Evolutionary conservation across 805 yeast genomes (phyloP).

Genomic region (Schwanniomyces occidentalis): DNA sequence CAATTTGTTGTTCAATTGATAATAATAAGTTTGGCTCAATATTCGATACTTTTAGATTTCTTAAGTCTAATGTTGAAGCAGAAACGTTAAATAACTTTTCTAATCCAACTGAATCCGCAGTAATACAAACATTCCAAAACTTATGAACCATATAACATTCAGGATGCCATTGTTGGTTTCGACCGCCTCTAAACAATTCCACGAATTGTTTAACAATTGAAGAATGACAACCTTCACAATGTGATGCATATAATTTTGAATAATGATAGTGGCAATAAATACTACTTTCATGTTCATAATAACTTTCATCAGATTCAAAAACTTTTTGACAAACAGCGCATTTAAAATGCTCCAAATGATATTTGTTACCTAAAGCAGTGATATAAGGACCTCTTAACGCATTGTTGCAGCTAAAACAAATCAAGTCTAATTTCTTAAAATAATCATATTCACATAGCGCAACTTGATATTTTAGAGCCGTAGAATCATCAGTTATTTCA

Average conservation of each 20-base stretch:
- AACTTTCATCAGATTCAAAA: slow-evolving; percentile 89
- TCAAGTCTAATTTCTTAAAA: slow-evolving; percentile 77
- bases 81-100: slow-evolving; percentile 16
- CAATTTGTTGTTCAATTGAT: slow-evolving; percentile 63
- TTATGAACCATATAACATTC: slow-evolving; percentile 98
- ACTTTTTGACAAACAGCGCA: slow-evolving; percentile 84
- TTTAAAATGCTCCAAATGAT: slow-evolving; percentile 93
- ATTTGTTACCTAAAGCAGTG: slow-evolving; percentile 88
- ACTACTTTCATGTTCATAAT: slow-evolving; percentile 79
- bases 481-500: slow-evolving; percentile 50
- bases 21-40: slow-evolving; percentile 49
- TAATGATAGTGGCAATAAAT: slow-evolving; percentile 93
- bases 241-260: slow-evolving; percentile 79
- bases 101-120: slow-evolving; percentile 59
- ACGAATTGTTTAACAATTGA: slow-evolving; percentile 94
- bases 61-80: slow-evolving; percentile 10
- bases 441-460: slow-evolving; percentile 89
- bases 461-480: slow-evolving; percentile 27
- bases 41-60: slow-evolving; percentile 15
- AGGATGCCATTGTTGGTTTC: slow-evolving; percentile 97
- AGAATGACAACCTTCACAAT: slow-evolving; percentile 90
- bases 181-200: slow-evolving; percentile 86
- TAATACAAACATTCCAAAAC: slow-evolving; percentile 88
- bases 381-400: slow-evolving; percentile 92
- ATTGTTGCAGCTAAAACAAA: slow-evolving; percentile 83